Evolutionary conservation across 2,329 filamentous ascomycete species (phyloP).

Genomic region (Fusarium anthophilum): DNA sequence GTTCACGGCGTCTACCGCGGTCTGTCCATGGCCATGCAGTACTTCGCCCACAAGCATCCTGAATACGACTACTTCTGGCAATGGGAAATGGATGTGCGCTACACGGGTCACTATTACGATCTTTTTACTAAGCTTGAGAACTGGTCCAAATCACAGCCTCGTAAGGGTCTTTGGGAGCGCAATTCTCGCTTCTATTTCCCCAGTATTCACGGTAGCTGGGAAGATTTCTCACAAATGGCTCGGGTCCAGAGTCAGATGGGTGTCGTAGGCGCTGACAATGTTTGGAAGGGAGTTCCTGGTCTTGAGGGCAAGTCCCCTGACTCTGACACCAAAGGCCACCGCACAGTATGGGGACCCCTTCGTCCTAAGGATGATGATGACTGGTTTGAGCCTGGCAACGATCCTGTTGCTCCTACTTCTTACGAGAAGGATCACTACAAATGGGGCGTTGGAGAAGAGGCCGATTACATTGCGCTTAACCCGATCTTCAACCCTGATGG

Average conservation of each 20-base stretch:
- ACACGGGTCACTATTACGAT: conserved; percentile 87
- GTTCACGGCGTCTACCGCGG: conserved; percentile 94
- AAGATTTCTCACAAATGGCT: conserved; percentile 79
- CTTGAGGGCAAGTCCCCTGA: conserved; percentile 51
- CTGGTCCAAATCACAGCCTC: conserved; percentile 78
- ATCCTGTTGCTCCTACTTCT: conserved; percentile 73
- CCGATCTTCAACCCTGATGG: conserved; percentile 90
- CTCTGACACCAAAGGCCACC: conserved; percentile 45
- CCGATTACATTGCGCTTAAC: conserved; percentile 90
- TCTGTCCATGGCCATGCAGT: conserved; percentile 92
- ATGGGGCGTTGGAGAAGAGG: conserved; percentile 91
- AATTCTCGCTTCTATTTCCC: conserved; percentile 82
- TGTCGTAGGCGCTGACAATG: conserved; percentile 70
- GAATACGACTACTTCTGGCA: conserved; percentile 95
- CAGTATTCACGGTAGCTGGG: conserved; percentile 78
- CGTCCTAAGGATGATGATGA: conserved; percentile 74
- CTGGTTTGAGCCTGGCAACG: conserved; percentile 77
- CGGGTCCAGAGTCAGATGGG: conserved; percentile 79
- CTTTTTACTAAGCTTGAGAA: conserved; percentile 73
- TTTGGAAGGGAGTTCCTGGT: conserved; percentile 67
- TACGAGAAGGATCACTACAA: conserved; percentile 82
- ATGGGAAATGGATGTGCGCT: conserved; percentile 94
- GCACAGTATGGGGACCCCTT: conserved; percentile 85
- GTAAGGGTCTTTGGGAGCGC: conserved; percentile 84
- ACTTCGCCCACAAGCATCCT: conserved; percentile 87